These are phyloP conservation scores for Phytophthora ramorum DNA, from an alignment of 352 stramenopile genomes.

Conservation along the genomic window DNA sequence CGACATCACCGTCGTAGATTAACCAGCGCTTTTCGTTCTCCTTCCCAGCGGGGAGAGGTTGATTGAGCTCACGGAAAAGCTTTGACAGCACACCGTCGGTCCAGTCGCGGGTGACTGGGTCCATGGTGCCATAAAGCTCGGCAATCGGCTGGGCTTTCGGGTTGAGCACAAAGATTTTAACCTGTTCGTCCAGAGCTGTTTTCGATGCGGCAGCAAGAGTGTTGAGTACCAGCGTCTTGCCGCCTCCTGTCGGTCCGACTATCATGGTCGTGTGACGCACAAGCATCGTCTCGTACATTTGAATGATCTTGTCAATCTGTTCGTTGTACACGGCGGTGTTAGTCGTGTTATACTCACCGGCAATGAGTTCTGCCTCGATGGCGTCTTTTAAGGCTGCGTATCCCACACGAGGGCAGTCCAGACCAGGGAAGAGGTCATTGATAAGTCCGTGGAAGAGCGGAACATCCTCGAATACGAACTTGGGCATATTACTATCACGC, in stretches of 20 bases:
- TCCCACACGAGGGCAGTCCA: conserved; percentile 93
- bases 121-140: conserved; percentile 96
- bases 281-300: conserved; percentile 97
- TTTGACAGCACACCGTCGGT: conserved; percentile 95
- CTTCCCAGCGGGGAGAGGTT: conserved; percentile 87
- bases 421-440: conserved; percentile 94
- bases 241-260: conserved; percentile 92
- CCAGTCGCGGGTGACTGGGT: conserved; percentile 96
- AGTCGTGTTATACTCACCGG: conserved; percentile 82
- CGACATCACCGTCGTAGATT: conserved; percentile 96
- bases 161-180: conserved; percentile 95
- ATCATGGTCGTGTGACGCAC: conserved; percentile 97
- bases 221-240: conserved; percentile 94
- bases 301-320: conserved; percentile 97
- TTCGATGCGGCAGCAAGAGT: conserved; percentile 89
- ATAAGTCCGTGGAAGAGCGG: conserved; percentile 95
- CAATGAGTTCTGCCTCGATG: conserved; percentile 87
- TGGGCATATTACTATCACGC: conserved; percentile 96
- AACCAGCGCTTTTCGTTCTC: conserved; percentile 96
- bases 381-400: conserved; percentile 92
- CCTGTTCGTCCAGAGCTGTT: conserved; percentile 85
- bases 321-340: conserved; percentile 82
- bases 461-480: conserved; percentile 97
- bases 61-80: conserved; percentile 95
- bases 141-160: conserved; percentile 94